Evolutionary conservation across 108 stramenopile species (phyloP), one percentile per base, ranked within the genome.

Genomic region (Fragilaria crotonensis): DNA sequence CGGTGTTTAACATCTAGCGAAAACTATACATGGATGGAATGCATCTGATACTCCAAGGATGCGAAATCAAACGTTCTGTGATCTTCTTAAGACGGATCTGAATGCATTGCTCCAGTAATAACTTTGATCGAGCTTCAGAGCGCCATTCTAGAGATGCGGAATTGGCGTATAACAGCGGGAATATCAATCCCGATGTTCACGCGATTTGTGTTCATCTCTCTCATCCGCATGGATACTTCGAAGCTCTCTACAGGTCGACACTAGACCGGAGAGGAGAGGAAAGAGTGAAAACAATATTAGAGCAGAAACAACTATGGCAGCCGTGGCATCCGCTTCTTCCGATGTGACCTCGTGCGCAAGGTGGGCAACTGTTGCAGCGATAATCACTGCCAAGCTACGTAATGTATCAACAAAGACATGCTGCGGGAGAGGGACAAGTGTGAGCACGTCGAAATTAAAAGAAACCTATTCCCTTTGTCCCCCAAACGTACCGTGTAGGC

Each of bases 321-420:
- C 88, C 2, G 76, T 44, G 1, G 84, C 75, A 68, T 90, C 88
- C 1, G 84, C 87, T 30, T 67, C 53, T 54, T 72, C 72, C 7
- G 84, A 60, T 5, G 77, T 77, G 21, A 84, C 79, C 9, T 51
- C 32, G 21, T 76, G 47, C 25, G 70, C 68, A 7, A 70, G 53
- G 33, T 75, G 59, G 1, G 83, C 80, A 4, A 84, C 51, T 1
- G 65, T 44, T 30, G 84, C 78, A 3, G 88, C 88, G 1, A 84
- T 27, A 32, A 90, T 59, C 3, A 90, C 88, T 1, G 84, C 84
- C 45, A 81, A 54, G 36, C 83, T 84, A 14, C 88, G 68, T n/a
- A 90, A 58, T 25, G 88, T 90, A 62, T 90, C 88, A 21, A 84
- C 88, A 67, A 86, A 81, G 26, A 90, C 83, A 60, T 90, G 88